These are phyloP conservation scores for Carex littledalei DNA, from an alignment of 176 grass and related monocot species.

Conservation along the genomic window DNA sequence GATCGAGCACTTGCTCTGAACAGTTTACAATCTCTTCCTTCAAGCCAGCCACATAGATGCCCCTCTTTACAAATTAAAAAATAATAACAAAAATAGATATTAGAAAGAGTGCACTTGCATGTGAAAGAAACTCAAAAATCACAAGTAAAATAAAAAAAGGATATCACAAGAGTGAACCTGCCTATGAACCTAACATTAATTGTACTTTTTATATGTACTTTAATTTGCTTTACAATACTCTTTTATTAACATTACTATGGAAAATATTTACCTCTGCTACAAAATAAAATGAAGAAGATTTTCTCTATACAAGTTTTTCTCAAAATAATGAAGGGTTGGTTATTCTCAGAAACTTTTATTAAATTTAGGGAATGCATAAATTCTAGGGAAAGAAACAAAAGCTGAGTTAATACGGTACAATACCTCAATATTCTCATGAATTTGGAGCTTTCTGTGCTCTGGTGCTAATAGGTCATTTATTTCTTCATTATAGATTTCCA, in stretches of 20 bases:
- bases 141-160: conserved; percentile 6
- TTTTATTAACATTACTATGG: neutral
- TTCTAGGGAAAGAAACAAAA: neutral
- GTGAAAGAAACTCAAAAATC: neutral
- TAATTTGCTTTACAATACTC: neutral
- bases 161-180: neutral
- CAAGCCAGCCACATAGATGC: conserved; percentile 87
- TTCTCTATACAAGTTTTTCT: neutral
- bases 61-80: conserved; percentile 55
- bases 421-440: conserved; percentile 91
- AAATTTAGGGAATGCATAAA: neutral
- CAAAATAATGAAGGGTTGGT: neutral
- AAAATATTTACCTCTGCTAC: neutral
- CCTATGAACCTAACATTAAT: neutral
- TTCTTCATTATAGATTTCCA: conserved; percentile 99
- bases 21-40: conserved; percentile 92
- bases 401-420: neutral
- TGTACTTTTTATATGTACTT: neutral
- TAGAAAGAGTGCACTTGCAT: neutral
- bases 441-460: conserved; percentile 88
- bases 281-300: neutral
- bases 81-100: conserved; percentile 10
- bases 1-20: conserved; percentile 69
- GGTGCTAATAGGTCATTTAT: conserved; percentile 90
- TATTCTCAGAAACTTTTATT: neutral